Conservation (phyloP, 345 rosid genomes). For the Populus simonii region DNA sequence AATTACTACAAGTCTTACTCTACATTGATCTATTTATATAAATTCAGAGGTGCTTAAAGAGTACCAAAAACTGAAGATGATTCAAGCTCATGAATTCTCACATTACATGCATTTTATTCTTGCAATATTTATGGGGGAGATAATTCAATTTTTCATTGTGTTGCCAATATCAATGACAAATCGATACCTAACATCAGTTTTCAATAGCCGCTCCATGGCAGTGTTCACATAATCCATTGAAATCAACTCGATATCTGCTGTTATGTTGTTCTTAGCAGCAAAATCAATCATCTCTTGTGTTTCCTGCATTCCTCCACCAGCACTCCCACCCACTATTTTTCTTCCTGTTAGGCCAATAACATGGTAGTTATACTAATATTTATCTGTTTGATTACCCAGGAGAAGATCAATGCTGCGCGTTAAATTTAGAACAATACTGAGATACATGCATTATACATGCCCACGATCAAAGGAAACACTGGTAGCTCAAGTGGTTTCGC, state of each 20-base stretch:
- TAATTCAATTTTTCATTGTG: not conserved
- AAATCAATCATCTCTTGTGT: constrained; percentile 10
- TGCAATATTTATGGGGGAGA: too few species aligned
- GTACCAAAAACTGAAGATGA: too few species aligned
- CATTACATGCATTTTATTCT: not conserved
- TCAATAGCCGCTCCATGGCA: not conserved
- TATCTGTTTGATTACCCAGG: too few species aligned
- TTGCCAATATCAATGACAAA: not conserved
- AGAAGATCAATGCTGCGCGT: too few species aligned
- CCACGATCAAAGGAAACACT: not conserved
- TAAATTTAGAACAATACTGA: too few species aligned
- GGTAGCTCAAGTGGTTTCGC: not conserved
- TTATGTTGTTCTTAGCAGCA: not conserved
- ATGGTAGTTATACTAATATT: too few species aligned
- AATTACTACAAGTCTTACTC: too few species aligned
- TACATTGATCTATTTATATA: too few species aligned
- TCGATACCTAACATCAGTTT: too few species aligned
- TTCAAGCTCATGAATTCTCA: too few species aligned
- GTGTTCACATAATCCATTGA: constrained; percentile 9
- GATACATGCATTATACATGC: not conserved
- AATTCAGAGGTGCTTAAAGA: too few species aligned
- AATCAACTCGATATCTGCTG: not conserved
- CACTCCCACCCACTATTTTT: not conserved
- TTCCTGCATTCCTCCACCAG: constrained; percentile 1
- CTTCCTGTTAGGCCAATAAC: not conserved